Evolutionary conservation across 1,284 basidiomycete genomes (phyloP), one percentile per base, ranked within the genome.

Genomic region (Naganishia sp.): DNA sequence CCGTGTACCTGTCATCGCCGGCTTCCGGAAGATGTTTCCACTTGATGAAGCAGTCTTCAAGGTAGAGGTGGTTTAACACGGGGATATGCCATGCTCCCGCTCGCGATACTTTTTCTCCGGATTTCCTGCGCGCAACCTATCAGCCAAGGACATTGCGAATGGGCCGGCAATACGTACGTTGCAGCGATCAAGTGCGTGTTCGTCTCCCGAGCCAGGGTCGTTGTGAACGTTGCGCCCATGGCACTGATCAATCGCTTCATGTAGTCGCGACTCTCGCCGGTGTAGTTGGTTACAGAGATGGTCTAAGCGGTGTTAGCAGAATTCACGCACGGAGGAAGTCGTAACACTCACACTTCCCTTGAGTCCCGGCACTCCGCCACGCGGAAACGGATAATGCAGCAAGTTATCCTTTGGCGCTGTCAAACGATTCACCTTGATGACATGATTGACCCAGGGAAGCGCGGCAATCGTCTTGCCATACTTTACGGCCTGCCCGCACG

Each of bases 201-300:
- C 9, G 63, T 64, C 23, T 70, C 71, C 23, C 82, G 82, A 3
- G 82, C 82, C 0, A 86, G 84, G 86, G 94, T 90, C 63, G 86
- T 88, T 0, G 90, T 91, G 72, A 92, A 94, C 44, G 80, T 83
- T 2, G 85, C 92, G 2, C 91, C 92, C 83, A 92, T 86, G 7
- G 85, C 79, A 6, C 80, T 80, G 67, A 95, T 90, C 23, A 95
- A 81, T 69, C 86, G 87, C 80, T 92, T 92, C 59, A 95, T 82
- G 74, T 94, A 94, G 61, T 93, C 89, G 6, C 92, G 84, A 2
- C 88, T 84, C 56, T 88, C 86, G 2, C 91, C 92, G 0, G 89
- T 90, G 75, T 94, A 94, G 75, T 93, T 94, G 0, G 92, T 91
- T 1, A 94, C 83, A 0, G 92, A 91, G 67, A 94, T 87, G 68